A percentile compares a stretch with the other conserved stretches of the same genome.
These are phyloP conservation scores for Daphne laureola DNA, from an alignment of 441 rosid species.

Conservation along the genomic window DNA sequence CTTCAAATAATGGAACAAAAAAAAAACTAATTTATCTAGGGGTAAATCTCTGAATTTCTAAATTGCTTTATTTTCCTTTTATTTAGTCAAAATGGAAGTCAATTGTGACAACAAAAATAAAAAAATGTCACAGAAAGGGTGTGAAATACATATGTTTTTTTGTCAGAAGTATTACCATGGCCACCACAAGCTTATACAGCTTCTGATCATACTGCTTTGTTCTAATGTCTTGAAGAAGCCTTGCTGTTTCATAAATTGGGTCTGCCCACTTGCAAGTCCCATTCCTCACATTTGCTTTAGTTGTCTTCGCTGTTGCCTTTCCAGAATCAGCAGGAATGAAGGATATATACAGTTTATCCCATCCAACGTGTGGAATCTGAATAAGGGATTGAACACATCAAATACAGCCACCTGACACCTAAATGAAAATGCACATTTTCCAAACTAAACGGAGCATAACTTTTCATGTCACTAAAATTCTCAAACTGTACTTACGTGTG, in stretches of 20 bases:
- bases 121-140: too few species aligned
- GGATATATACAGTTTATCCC: constrained; percentile 96
- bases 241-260: constrained; percentile 96
- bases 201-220: constrained; percentile 84
- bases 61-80: too few species aligned
- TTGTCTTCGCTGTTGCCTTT: constrained; percentile 88
- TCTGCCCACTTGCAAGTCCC: constrained; percentile 99
- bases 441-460: constrained; percentile 3
- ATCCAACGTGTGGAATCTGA: constrained; percentile 89
- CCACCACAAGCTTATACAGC: constrained; percentile 71
- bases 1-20: too few species aligned
- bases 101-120: too few species aligned
- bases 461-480: constrained; percentile 1
- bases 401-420: neutral
- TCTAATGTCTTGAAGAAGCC: constrained; percentile 85
- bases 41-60: too few species aligned
- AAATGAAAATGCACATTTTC: neutral
- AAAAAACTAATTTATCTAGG: too few species aligned
- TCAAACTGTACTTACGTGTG: constrained; percentile 63
- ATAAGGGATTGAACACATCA: constrained; percentile 8
- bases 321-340: constrained; percentile 89
- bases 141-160: too few species aligned
- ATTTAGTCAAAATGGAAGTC: too few species aligned
- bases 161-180: constrained; percentile 48
- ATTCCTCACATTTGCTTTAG: constrained; percentile 93